phyloP scores from a whole-genome alignment of 805 yeast genomes.

The Dipodascopsis uninucleata region DNA sequence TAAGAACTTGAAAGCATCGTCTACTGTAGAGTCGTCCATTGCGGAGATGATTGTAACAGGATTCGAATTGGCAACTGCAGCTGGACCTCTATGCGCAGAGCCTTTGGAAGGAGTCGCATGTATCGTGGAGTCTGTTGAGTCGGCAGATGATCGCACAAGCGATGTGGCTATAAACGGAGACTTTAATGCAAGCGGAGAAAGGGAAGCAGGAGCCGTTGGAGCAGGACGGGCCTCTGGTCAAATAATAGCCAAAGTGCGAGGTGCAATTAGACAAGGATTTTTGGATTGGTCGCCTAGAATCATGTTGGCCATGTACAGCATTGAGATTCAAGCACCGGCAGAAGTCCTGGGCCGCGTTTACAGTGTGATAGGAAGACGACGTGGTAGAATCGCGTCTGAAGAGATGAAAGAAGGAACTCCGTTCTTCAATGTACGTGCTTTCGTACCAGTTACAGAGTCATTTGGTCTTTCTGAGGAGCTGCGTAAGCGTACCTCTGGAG shows the following conservation, averaged over 20 bases:
- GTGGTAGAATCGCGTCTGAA: slow-evolving; percentile 81
- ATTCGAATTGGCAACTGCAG: slow-evolving; percentile 72
- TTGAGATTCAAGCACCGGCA: slow-evolving; percentile 92
- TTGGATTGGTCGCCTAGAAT: slow-evolving; percentile 83
- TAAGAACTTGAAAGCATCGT: slow-evolving; percentile 11
- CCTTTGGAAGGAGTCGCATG: slow-evolving; percentile 79
- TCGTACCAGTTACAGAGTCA: slow-evolving; percentile 90
- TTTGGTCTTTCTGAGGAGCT: slow-evolving; percentile 96
- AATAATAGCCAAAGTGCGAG: slow-evolving; percentile 67
- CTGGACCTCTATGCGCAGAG: slow-evolving; percentile 88
- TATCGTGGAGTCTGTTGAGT: slow-evolving; percentile 44
- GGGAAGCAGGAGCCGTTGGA: slow-evolving; percentile 15
- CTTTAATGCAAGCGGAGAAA: slow-evolving; percentile 23
- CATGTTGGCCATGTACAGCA: slow-evolving; percentile 86
- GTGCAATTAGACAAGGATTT: slow-evolving; percentile 65
- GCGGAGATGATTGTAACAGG: slow-evolving; percentile 70
- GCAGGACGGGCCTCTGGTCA: slow-evolving; percentile 60
- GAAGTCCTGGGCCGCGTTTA: slow-evolving; percentile 95
- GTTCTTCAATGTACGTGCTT: slow-evolving; percentile 80
- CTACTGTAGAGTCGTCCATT: slow-evolving; percentile 6
- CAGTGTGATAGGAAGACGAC: slow-evolving; percentile 84
- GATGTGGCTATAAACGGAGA: slow-evolving; percentile 2
- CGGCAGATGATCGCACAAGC: slow-evolving; percentile 28
- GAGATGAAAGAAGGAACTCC: slow-evolving; percentile 99
- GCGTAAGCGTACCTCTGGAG: slow-evolving; percentile 89